Evolutionary conservation across 2,329 filamentous ascomycete species (phyloP).

Genomic region (Bipolaris oryzae): DNA sequence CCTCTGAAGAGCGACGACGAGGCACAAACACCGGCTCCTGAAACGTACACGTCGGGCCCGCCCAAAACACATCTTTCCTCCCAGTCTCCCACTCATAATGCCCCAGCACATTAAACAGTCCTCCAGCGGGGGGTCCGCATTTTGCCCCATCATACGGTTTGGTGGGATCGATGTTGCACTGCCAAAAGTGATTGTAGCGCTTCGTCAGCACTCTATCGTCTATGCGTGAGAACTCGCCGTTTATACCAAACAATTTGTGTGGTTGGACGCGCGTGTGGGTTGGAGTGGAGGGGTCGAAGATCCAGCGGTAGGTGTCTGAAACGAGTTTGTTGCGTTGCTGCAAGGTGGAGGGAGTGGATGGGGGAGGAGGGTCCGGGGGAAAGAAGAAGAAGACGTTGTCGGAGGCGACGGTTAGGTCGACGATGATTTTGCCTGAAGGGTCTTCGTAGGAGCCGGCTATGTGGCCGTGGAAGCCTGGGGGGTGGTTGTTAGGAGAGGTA

Average conservation of each 20-base stretch:
- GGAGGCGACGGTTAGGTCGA: conserved; percentile 49
- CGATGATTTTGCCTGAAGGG: conserved; percentile 44
- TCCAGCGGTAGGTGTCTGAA: conserved; percentile 49
- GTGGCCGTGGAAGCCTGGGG: conserved; percentile 51
- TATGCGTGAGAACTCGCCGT: conserved; percentile 54
- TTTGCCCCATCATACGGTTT: conserved; percentile 42
- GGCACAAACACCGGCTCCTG: conserved; percentile 63
- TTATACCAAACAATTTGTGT: conserved; percentile 44
- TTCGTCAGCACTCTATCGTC: conserved; percentile 54
- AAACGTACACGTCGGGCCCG: conserved; percentile 52
- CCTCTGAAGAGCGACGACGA: conserved; percentile 45
- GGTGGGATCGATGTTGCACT: conserved; percentile 47
- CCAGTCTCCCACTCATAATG: conserved; percentile 43
- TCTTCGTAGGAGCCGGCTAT: conserved; percentile 53
- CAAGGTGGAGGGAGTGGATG: conserved; percentile 42
- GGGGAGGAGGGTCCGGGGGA: conserved; percentile 52
- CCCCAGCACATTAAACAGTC: conserved; percentile 43
- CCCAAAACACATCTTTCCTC: conserved; percentile 43
- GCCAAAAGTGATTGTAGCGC: conserved; percentile 50
- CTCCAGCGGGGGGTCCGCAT: conserved; percentile 40
- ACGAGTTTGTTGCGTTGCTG: conserved; percentile 51
- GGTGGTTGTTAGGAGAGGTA: background rate
- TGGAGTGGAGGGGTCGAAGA: conserved; percentile 45
- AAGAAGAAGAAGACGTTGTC: conserved; percentile 54
- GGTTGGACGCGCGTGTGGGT: conserved; percentile 39